Percentiles rank a stretch among this genome's conserved stretches.
Conservation (phyloP, 768 basidiomycete genomes). For the Scleroderma bovista region DNA sequence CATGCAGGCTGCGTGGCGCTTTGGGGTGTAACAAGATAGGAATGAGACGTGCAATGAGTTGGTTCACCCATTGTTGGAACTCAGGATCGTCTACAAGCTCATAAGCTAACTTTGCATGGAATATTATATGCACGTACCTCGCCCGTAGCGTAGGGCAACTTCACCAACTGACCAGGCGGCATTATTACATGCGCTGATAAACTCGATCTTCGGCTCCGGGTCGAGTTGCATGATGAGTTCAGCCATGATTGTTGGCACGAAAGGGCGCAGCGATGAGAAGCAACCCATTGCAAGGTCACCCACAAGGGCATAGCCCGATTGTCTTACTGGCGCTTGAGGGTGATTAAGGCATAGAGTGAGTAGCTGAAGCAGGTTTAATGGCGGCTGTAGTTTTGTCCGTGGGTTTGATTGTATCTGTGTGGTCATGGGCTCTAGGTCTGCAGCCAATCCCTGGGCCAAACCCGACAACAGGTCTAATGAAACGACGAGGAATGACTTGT, state of each 20-base stretch:
- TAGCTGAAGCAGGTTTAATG: slow-evolving; percentile 75
- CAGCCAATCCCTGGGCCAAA: slow-evolving; percentile 88
- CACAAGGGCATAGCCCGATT: slow-evolving; percentile 96
- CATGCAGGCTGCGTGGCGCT: slow-evolving; percentile 88
- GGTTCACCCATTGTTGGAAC: slow-evolving; percentile 88
- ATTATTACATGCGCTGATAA: slow-evolving; percentile 96
- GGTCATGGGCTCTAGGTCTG: slow-evolving; percentile 70
- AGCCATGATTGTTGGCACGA: slow-evolving; percentile 84
- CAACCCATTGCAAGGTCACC: slow-evolving; percentile 98
- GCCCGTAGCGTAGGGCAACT: slow-evolving; percentile 87
- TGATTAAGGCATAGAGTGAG: slow-evolving; percentile 90
- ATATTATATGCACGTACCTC: slow-evolving; percentile 39
- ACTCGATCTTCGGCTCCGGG: slow-evolving; percentile 88
- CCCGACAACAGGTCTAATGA: slow-evolving; percentile 96
- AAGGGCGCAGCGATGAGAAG: slow-evolving; percentile 79
- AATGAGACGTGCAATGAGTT: slow-evolving; percentile 81
- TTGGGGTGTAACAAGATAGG: slow-evolving; percentile 91
- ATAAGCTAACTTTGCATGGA: slow-evolving; percentile 4
- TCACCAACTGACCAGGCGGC: slow-evolving; percentile 99
- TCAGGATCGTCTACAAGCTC: slow-evolving; percentile 60
- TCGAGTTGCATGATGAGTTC: slow-evolving; percentile 88
- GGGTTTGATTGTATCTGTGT: slow-evolving; percentile 67
- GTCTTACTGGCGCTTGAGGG: slow-evolving; percentile 91
- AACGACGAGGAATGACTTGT: slow-evolving; percentile 95
- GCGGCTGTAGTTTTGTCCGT: too few relatives aligned